phyloP scores from a whole-genome alignment of 805 yeast genomes.

The Starmerella stigmatis region DNA sequence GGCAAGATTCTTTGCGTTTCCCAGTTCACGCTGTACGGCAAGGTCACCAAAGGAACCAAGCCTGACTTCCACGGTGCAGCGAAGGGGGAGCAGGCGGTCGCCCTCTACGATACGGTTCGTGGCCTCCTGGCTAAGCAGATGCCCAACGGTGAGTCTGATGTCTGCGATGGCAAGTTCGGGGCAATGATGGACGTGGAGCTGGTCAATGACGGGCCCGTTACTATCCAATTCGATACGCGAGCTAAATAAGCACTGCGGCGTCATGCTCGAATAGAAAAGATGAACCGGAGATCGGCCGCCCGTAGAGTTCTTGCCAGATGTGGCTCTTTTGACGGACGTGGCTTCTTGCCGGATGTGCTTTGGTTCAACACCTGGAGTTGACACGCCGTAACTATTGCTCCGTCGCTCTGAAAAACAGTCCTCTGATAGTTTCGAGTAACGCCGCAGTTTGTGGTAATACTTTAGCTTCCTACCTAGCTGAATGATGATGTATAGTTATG shows the following conservation, averaged over 20 bases:
- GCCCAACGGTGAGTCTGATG: constrained; percentile 46
- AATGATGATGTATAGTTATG: no score
- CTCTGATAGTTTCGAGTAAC: no score
- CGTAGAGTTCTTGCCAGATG: no score
- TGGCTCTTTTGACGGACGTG: no score
- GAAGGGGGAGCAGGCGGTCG: constrained; percentile 51
- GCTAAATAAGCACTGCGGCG: constrained; percentile 5
- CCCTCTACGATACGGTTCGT: constrained; percentile 41
- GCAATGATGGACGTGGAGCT: constrained; percentile 94
- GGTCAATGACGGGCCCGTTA: constrained; percentile 88
- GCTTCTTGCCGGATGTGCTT: no score
- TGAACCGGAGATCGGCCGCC: no score
- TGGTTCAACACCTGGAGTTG: no score
- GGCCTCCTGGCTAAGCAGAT: constrained; percentile 24
- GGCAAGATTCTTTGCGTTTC: constrained; percentile 80
- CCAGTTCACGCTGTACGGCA: constrained; percentile 84
- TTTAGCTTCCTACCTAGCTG: no score
- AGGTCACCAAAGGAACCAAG: constrained; percentile 78
- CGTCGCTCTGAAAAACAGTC: no score
- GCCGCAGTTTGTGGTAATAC: no score
- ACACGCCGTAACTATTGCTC: no score
- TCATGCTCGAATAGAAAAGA: no score
- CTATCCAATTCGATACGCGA: constrained; percentile 67
- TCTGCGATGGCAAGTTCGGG: constrained; percentile 84
- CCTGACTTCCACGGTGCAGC: constrained; percentile 94